Conservation (phyloP, 1,284 basidiomycete genomes). For the Marasmius tenuissimus region DNA sequence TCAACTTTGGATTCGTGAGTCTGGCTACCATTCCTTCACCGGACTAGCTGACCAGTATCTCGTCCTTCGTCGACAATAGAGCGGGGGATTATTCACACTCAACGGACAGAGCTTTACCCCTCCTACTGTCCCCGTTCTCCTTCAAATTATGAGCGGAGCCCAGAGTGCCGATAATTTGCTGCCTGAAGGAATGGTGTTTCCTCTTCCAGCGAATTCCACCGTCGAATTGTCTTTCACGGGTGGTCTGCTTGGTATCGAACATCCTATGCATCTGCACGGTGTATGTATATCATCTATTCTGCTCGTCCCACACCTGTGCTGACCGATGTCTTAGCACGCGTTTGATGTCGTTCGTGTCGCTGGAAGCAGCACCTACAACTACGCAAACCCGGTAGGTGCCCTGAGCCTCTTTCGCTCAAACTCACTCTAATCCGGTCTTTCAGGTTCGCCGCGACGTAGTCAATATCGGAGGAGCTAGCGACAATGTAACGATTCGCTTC, state of each 20-base stretch:
- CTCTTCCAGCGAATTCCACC: slow-evolving; percentile 28
- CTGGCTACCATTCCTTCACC: slow-evolving; percentile 15
- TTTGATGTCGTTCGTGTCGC: slow-evolving; percentile 34
- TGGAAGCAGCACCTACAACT: slow-evolving; percentile 31
- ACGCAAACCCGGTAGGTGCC: slow-evolving; percentile 35
- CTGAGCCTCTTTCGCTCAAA: slow-evolving; percentile 22
- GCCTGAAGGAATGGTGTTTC: slow-evolving; percentile 22
- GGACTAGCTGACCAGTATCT: slow-evolving; percentile 25
- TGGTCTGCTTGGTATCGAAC: slow-evolving; percentile 18
- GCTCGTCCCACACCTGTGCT: not conserved
- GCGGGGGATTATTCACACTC: slow-evolving; percentile 9
- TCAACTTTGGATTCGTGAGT: not conserved
- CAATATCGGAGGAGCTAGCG: slow-evolving; percentile 22
- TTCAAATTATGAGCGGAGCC: slow-evolving; percentile 33
- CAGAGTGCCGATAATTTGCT: slow-evolving; percentile 24
- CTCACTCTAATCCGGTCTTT: too few relatives aligned
- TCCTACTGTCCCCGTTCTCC: slow-evolving; percentile 16
- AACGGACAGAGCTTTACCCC: slow-evolving; percentile 6
- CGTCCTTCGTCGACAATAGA: not conserved
- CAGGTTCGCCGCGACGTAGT: slow-evolving; percentile 29
- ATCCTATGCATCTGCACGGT: slow-evolving; percentile 31
- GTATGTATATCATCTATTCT: slow-evolving; percentile 14
- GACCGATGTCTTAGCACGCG: slow-evolving; percentile 22
- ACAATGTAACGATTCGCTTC: slow-evolving; percentile 33
- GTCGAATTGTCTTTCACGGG: slow-evolving; percentile 24